Conservation (phyloP, 495 filamentous ascomycete genomes). For the Massariosphaeria phaeospora region DNA sequence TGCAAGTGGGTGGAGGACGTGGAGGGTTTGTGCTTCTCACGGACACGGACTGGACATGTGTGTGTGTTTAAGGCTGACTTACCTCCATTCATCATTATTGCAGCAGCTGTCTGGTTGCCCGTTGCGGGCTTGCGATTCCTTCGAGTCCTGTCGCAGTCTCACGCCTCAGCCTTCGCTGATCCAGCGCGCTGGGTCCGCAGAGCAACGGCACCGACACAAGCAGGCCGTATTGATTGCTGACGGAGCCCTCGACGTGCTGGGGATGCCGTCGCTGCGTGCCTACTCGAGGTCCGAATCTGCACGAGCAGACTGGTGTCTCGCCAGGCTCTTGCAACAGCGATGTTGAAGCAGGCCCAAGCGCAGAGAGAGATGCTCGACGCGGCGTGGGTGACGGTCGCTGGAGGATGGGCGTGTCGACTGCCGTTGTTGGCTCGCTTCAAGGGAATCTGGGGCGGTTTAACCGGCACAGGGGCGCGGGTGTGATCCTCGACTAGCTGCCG, state of each 20-base stretch:
- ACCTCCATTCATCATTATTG: constrained; percentile 35
- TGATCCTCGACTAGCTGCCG: constrained; percentile 35
- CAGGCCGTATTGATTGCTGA: no score
- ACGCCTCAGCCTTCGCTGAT: constrained; percentile 18
- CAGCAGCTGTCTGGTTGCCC: constrained; percentile 16
- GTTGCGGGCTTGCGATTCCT: constrained; percentile 16
- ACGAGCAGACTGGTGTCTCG: no score
- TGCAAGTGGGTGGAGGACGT: constrained; percentile 2
- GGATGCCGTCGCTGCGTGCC: no score
- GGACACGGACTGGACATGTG: constrained; percentile 8
- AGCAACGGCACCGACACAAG: constrained; percentile 28
- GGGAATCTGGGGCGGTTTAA: constrained; percentile 33
- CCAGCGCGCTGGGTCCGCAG: constrained; percentile 25
- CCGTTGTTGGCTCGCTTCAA: constrained; percentile 35
- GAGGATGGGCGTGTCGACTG: constrained; percentile 10
- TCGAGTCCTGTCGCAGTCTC: constrained; percentile 3
- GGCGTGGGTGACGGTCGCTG: constrained; percentile 16
- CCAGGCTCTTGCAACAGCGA: no score
- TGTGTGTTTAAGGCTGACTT: constrained; percentile 35
- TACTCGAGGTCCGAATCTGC: no score
- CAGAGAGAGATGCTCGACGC: no score
- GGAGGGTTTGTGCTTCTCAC: constrained; percentile 18
- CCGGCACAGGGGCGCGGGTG: constrained; percentile 32
- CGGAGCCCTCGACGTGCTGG: no score
- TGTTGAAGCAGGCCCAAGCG: no score